Evolutionary conservation across 345 rosid genomes (phyloP), one percentile per base, ranked within the genome.

Genomic region (Punica granatum): DNA sequence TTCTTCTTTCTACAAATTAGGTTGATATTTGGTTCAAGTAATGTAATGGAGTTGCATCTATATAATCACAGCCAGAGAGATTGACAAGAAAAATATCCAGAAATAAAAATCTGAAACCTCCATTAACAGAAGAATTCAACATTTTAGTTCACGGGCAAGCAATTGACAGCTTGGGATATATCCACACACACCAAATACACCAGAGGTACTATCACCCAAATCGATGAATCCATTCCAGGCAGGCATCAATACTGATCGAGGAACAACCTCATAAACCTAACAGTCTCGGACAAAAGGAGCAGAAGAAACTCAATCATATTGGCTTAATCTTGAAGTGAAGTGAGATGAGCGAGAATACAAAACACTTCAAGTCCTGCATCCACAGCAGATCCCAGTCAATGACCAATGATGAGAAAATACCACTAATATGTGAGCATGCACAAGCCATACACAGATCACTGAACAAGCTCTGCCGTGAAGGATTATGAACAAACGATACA

Each of bases 301-400:
- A 33, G 61, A 56, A 11, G 6, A 30, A 30, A 30, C 33, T 2
- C 3, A 36, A 21, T 74, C 78, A 95, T 39, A 95, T 92, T 67
- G 99, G 99, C 88, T 95, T 95, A 89, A 95, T 95, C 85, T 95
- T 95, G 88, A 92, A 95, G 80, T 95, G 98, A 64, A 92, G 98
- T 16, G 99, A 92, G 81, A 95, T 95, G 76, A 95, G 99, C 0
- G 99, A 94, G 86, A 94, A 94, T 18, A 94, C 99, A 63, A 88
- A 90, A 80, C 99, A 94, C 75, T 94, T 94, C 89, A 94, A 80
- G 82, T 94, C 99, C 99, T 94, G 93, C 92, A 84, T n/a, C 51
- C 35, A 25, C 32, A 44, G 31, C 1, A 12, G 43, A 26, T 34
- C 7, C 33, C 30, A 68, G 46, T 41, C 37, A 39, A 48, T 7